Evolutionary conservation across 129 eudicot genomes (phyloP), one percentile per base, ranked within the genome.

Genomic region (Gnaphalium uliginosum): DNA sequence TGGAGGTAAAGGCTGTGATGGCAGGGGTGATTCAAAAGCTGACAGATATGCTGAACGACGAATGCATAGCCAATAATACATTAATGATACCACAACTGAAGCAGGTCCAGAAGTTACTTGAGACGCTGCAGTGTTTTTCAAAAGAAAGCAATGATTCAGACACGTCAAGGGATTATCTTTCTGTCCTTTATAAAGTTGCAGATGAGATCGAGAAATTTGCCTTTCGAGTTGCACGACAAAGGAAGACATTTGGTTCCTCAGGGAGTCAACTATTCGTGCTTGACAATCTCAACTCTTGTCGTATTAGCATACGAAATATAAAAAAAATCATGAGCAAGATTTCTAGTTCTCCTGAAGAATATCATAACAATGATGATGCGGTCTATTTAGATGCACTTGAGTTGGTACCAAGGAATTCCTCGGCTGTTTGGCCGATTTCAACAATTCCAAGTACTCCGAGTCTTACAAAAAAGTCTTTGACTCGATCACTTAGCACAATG

Each of bases 191-290:
- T 53, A 13, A 58, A 5, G 77, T 86, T 64, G 87, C 83, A 17
- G 83, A 86, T 43, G 68, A 77, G 23, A 78, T 86, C 22, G 90
- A 83, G 23, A 61, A 39, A 32, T 81, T 83, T n/a, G 51, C 81
- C 23, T 59, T 80, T 19, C 76, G 71, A 6, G 41, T 69, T 35
- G 76, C 81, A 6, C 79, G 83, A 39, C 85, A 68, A 65, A 73
- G 79, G 68, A 78, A 82, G 75, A 77, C 66, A 33, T 54, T 61
- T 56, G 76, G 81, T 46, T 82, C 79, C 54, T 73, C 82, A 18
- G 76, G 26, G 61, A 82, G 67, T 29, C 79, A 66, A 8, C n/a
- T 74, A 23, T 29, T 79, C 37, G 69, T 67, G 62, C 79, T 86
- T 62, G 59, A 67, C 41, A 73, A 76, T 32, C 76, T 68, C 43